Conservation (phyloP, 768 basidiomycete genomes). For the Boletus vermiculosoides region DNA sequence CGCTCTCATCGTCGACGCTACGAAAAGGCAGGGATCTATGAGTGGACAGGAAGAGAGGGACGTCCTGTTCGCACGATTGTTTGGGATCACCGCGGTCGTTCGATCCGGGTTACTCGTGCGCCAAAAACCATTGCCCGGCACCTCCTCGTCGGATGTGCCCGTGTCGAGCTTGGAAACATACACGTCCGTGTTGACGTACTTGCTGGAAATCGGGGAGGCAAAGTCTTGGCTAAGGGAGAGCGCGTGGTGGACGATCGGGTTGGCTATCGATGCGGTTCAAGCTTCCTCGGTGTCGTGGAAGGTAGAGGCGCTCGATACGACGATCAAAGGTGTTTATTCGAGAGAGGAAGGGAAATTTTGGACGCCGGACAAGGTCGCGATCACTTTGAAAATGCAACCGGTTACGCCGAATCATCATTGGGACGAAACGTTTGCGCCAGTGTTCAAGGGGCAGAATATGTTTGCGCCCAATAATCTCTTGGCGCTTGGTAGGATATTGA, state of each 20-base stretch:
- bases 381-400: constrained; percentile 69
- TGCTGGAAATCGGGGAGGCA: constrained; percentile 70
- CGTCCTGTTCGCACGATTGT: constrained; percentile 85
- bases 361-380: constrained; percentile 87
- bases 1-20: constrained; percentile 67
- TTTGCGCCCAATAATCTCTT: constrained; percentile 72
- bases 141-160: constrained; percentile 51
- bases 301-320: constrained; percentile 52
- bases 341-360: constrained; percentile 40
- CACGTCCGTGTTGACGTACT: constrained; percentile 52
- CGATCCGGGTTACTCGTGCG: constrained; percentile 82
- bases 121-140: constrained; percentile 49
- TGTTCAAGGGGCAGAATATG: constrained; percentile 74
- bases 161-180: constrained; percentile 62
- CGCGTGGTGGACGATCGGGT: constrained; percentile 78
- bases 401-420: constrained; percentile 63
- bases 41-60: constrained; percentile 93
- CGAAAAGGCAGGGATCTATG: constrained; percentile 72
- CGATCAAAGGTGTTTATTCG: constrained; percentile 51
- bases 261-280: constrained; percentile 60
- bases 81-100: constrained; percentile 83
- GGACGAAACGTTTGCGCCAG: constrained; percentile 60
- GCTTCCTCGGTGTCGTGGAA: constrained; percentile 69
- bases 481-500: constrained; percentile 72
- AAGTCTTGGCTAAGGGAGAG: constrained; percentile 92